Evolutionary conservation across 352 stramenopile genomes (phyloP).

Genomic region (Phytophthora multivora): DNA sequence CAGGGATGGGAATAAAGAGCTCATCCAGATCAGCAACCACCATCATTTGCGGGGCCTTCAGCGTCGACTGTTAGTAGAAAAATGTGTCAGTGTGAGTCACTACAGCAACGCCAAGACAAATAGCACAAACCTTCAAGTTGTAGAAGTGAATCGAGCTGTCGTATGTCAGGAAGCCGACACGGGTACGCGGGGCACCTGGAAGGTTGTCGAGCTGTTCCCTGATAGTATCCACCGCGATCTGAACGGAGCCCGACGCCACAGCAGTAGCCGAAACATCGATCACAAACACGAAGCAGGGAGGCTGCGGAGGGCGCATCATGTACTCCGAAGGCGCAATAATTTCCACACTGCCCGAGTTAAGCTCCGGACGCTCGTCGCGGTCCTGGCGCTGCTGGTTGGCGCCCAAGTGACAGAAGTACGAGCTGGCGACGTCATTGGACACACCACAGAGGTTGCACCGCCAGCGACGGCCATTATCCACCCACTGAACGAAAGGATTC

Average conservation of each 20-base stretch:
- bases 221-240: constrained; percentile 80
- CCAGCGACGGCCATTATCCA: constrained; percentile 88
- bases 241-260: constrained; percentile 70
- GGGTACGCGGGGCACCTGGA: constrained; percentile 70
- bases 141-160: constrained; percentile 90
- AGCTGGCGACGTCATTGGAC: constrained; percentile 91
- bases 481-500: constrained; percentile 90
- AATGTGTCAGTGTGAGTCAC: constrained; percentile 46
- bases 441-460: constrained; percentile 90
- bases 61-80: constrained; percentile 45
- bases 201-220: constrained; percentile 82
- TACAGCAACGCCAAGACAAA: too few relatives aligned
- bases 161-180: constrained; percentile 88
- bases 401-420: constrained; percentile 99
- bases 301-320: constrained; percentile 89
- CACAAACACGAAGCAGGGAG: constrained; percentile 90
- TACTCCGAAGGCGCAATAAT: constrained; percentile 89
- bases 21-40: constrained; percentile 88
- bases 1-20: constrained; percentile 91
- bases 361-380: constrained; percentile 86
- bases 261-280: constrained; percentile 87
- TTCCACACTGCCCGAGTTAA: constrained; percentile 79
- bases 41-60: constrained; percentile 91
- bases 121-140: constrained; percentile 77
- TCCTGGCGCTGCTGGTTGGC: constrained; percentile 95